Conservation (phyloP, 176 grass and related monocot species). For the Areca catechu region DNA sequence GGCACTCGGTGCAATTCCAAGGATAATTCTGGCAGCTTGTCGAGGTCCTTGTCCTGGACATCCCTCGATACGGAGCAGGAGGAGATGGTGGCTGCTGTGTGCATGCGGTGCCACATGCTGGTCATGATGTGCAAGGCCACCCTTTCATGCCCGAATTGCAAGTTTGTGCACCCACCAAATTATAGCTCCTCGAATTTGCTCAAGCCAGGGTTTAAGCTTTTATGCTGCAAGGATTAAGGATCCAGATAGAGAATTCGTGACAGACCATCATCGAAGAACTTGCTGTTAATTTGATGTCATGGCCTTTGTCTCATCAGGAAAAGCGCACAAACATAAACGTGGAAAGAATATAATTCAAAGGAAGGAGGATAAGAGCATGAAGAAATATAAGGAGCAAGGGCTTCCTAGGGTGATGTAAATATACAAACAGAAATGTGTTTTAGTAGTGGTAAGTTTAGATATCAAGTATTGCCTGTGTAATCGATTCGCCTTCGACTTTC, state of each 20-base stretch:
- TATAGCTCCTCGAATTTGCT: constrained; percentile 13
- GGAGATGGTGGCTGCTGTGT: constrained; percentile 87
- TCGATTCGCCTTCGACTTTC: no score
- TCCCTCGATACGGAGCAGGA: background rate
- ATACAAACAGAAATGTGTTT: no score
- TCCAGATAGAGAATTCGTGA: background rate
- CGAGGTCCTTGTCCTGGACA: background rate
- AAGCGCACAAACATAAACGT: no score
- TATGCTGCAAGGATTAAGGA: constrained; percentile 64
- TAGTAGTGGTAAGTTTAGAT: no score
- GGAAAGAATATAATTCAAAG: no score
- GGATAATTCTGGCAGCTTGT: background rate
- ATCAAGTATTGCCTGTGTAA: no score
- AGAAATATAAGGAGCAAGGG: no score
- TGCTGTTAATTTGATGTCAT: background rate
- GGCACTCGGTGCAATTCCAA: background rate
- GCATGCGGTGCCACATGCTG: constrained; percentile 76
- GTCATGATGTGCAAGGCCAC: constrained; percentile 76
- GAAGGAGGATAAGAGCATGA: no score
- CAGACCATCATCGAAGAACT: background rate
- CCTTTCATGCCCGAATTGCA: constrained; percentile 92
- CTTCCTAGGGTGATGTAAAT: no score
- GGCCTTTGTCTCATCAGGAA: no score
- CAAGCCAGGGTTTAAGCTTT: constrained; percentile 50
- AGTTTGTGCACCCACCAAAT: constrained; percentile 54